Conservation (phyloP, 2,329 filamentous ascomycete genomes). For the Cladosporium sp. region DNA sequence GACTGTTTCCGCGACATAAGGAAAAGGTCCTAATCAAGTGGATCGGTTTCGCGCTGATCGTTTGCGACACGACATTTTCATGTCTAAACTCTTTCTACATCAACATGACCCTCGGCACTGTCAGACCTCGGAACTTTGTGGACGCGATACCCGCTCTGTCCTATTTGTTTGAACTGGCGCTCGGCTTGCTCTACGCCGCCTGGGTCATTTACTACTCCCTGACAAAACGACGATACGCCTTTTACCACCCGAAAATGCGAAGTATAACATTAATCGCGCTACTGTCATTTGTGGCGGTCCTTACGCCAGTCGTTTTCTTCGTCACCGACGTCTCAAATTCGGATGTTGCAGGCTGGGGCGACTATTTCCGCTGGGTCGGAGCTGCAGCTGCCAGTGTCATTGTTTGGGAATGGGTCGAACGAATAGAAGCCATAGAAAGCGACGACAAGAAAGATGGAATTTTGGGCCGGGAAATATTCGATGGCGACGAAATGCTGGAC, state of each 20-base stretch:
- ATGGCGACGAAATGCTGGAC: slow-evolving; percentile 88
- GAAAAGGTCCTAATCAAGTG: slow-evolving; percentile 99
- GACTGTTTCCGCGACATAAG: slow-evolving; percentile 89
- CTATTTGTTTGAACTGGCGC: slow-evolving; percentile 81
- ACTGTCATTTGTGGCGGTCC: slow-evolving; percentile 71
- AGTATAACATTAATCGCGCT: slow-evolving; percentile 78
- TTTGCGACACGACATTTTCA: slow-evolving; percentile 84
- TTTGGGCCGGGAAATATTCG: slow-evolving; percentile 81
- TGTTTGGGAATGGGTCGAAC: slow-evolving; percentile 96
- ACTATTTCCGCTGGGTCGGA: slow-evolving; percentile 94
- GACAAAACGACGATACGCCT: slow-evolving; percentile 87
- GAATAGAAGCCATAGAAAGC: slow-evolving; percentile 84
- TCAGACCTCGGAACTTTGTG: slow-evolving; percentile 65
- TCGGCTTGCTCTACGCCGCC: slow-evolving; percentile 81
- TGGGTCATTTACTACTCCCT: slow-evolving; percentile 92
- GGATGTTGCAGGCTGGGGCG: slow-evolving; percentile 83
- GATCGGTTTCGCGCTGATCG: slow-evolving; percentile 90
- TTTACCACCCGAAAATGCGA: slow-evolving; percentile 83
- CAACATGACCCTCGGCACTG: slow-evolving; percentile 43
- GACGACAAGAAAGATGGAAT: slow-evolving; percentile 94
- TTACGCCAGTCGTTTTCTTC: slow-evolving; percentile 89
- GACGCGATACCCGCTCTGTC: slow-evolving; percentile 86
- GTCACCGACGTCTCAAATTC: slow-evolving; percentile 83
- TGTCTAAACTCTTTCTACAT: slow-evolving; percentile 80
- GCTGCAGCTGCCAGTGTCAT: slow-evolving; percentile 92